Base-by-base conservation (phyloP, 805 yeast species). In the Komagataella pseudopastoris region DNA sequence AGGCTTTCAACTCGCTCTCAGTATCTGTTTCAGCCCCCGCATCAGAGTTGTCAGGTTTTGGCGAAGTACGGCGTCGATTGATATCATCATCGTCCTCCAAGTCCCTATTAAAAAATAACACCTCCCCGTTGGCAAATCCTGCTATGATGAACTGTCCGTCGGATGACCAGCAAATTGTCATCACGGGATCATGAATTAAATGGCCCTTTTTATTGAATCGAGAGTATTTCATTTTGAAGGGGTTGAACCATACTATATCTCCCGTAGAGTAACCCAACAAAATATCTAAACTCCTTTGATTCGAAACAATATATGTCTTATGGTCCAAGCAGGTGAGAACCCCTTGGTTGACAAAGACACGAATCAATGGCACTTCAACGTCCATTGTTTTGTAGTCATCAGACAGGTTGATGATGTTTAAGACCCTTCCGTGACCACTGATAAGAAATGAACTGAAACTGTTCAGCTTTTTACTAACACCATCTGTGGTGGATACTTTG, bases 201-300 rank as follows among this genome's bases (percentile, higher is more conserved):
- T 61, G 68, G 6, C 78, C 80, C 52, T 68, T 66, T 56, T 77
- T 78, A 61, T 79, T 79, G 63, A 78, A 64, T 46, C 82, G 69
- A 23, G 75, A 61, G 61, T 76, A 78, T 52, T 71, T 71, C 62
- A 69, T 67, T 45, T 71, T 65, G 23, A 69, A 63, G 7, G 83
- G 75, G 55, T 83, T 85, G 43, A 81, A 54, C 74, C 88, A 72
- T 5, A 84, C 55, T 2, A 85, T 62, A 56, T 81, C 88, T n/a
- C 91, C 88, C 1, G 80, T 66, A 17, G 82, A 76, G 55, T 80
- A 75, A 1, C 91, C 93, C 17, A 82, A 55, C 2, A 80, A 64
- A 6, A 81, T 68, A 50, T 81, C 81, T 6, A 84, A 65, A 44
- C 67, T 67, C 24, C 59, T 59, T 16, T 66, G 70, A 2, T 54